A percentile compares a stretch with the other conserved stretches of the same genome.
Conservation (phyloP, 1,284 basidiomycete genomes). For the Ganoderma lucidum region DNA sequence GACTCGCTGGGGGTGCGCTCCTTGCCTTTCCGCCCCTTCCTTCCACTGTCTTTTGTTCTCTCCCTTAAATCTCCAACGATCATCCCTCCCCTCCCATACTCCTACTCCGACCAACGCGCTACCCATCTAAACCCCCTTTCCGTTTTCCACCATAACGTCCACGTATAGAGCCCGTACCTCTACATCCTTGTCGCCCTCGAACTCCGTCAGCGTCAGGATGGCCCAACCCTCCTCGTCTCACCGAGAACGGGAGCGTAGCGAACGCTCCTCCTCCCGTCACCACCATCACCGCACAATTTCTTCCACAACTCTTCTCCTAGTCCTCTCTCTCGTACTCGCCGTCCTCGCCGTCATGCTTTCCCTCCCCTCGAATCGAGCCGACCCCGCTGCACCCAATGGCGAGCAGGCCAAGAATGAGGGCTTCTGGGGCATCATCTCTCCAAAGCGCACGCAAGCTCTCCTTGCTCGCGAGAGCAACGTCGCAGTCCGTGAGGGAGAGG, state of each 20-base stretch:
- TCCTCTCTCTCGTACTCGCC: constrained; percentile 82
- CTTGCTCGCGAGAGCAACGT: constrained; percentile 79
- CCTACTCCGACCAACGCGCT: constrained; percentile 32
- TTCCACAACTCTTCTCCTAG: constrained; percentile 85
- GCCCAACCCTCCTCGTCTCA: constrained; percentile 86
- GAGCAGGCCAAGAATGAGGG: constrained; percentile 53
- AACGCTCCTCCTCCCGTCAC: constrained; percentile 63
- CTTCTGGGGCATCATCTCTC: constrained; percentile 74
- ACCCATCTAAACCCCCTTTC: constrained; percentile 28
- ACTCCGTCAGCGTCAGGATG: constrained; percentile 80
- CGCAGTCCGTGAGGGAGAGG: constrained; percentile 81
- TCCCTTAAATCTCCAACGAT: constrained; percentile 30
- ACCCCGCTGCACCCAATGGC: constrained; percentile 45
- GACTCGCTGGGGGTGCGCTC: constrained; percentile 26
- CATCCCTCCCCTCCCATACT: constrained; percentile 26
- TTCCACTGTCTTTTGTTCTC: constrained; percentile 30
- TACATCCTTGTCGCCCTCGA: constrained; percentile 80
- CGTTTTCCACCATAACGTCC: constrained; percentile 63
- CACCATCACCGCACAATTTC: constrained; percentile 86
- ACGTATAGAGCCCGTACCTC: constrained; percentile 63
- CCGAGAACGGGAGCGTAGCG: constrained; percentile 66
- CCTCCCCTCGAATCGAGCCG: constrained; percentile 60
- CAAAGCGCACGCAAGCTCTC: constrained; percentile 80
- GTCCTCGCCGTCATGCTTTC: constrained; percentile 88
- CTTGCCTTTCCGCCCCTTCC: constrained; percentile 33